A percentile compares a stretch with the other conserved stretches of the same genome.
Evolutionary conservation across 2,329 filamentous ascomycete species (phyloP).

Genomic region (Chaetomium sp.): DNA sequence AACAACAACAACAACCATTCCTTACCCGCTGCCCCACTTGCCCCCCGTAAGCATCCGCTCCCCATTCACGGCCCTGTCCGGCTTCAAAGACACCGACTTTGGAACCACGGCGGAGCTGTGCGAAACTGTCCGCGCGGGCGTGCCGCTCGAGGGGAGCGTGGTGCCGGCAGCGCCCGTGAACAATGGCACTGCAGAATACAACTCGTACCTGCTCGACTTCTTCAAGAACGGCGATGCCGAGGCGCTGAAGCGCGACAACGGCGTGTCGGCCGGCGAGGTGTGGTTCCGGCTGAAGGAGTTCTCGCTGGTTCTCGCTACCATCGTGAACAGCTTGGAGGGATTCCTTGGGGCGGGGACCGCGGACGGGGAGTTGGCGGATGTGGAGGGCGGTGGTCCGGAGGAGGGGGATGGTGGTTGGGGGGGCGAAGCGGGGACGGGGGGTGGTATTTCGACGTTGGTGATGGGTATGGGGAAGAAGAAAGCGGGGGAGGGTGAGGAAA

Average conservation of each 20-base stretch:
- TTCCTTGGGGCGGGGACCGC: background rate
- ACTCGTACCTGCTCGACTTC: conserved; percentile 11
- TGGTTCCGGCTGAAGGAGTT: conserved; percentile 5
- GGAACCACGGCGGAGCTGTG: background rate
- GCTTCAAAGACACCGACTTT: conserved; percentile 6
- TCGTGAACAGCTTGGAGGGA: background rate
- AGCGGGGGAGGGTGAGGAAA: background rate
- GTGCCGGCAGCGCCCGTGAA: background rate
- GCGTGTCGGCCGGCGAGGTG: background rate
- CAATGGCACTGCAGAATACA: background rate
- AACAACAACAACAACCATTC: background rate
- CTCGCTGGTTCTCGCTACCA: conserved; percentile 1
- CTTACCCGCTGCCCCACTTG: background rate
- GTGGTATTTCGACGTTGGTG: background rate
- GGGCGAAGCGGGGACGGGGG: background rate
- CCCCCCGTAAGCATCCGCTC: conserved; percentile 2
- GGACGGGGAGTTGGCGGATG: conserved; percentile 1
- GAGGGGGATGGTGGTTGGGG: background rate
- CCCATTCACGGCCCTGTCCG: background rate
- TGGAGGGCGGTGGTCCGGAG: background rate
- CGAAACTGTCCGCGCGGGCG: conserved; percentile 4
- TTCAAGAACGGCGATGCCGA: conserved; percentile 10
- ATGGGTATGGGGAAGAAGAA: conserved; percentile 1
- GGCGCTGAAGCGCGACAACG: conserved; percentile 8
- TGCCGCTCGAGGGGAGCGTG: background rate